Base-by-base conservation (phyloP, 805 yeast species). In the Monosporozyma servazzii region DNA sequence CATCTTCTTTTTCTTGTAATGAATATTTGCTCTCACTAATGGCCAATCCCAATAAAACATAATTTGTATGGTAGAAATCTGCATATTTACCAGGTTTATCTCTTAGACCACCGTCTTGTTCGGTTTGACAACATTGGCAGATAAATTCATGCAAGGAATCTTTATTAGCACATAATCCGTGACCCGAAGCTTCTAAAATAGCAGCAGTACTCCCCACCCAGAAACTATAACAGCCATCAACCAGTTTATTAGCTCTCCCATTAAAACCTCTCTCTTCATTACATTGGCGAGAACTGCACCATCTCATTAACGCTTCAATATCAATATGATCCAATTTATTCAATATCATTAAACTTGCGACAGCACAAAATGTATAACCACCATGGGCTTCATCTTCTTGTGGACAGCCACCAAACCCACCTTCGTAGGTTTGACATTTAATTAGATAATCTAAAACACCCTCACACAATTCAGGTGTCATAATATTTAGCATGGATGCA, bases 151-250 rank as follows among this genome's bases (percentile, higher is more conserved):
- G 77, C 45, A 91, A 68, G 1, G 78, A 81, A 9, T 75, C 71
- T 53, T 89, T 76, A 53, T 81, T 74, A 53, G 84, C 62, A 52
- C 76, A 56, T 33, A 53, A 23, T 18, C 54, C 51, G 51, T 55
- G 54, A 4, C 70, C 66, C 0, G 63, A 59, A 2, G 66, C 61
- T 15, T 63, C 70, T 1, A 72, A 36, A 0, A 83, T 70, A 0
- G 77, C 71, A 53, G 86, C 93, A 3, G 88, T 65, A 0, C 88
- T 95, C 1, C 98, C 98, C 1, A 89, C 84, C 99, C 99, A 93
- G 66, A 85, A 91, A 62, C 91, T 81, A 65, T 93, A 93, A 67
- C 99, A 93, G 0, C 96, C 96, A 65, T 93, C 99, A 1, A 93
- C 98, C 31, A 93, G 74, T 64, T 93, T 93, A 65, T 91, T 91